phyloP scores from a whole-genome alignment of 129 eudicot genomes.

The Calendula officinalis region DNA sequence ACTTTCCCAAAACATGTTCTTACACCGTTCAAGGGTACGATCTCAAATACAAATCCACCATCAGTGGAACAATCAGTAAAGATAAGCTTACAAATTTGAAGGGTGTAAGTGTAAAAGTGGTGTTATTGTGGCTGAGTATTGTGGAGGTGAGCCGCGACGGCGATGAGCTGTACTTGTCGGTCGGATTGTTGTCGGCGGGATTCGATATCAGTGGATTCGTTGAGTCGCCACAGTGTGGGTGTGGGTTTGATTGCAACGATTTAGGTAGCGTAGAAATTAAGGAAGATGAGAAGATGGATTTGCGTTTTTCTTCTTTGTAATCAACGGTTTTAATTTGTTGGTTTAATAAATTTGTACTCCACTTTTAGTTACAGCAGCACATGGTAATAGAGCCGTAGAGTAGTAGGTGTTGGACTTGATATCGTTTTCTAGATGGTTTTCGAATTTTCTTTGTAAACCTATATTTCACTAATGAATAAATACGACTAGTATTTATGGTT shows the following conservation, averaged over 20 bases:
- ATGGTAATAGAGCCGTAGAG: background rate
- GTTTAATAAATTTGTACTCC: conserved; percentile 1
- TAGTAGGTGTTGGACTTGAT: background rate
- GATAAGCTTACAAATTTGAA: conserved; percentile 38
- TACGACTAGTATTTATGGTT: too few relatives aligned
- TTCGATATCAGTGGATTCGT: conserved; percentile 49
- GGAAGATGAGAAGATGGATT: background rate
- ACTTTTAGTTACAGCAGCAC: background rate
- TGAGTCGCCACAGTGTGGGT: conserved; percentile 78
- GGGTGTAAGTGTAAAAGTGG: conserved; percentile 58
- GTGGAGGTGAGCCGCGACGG: conserved; percentile 50
- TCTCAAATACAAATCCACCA: conserved; percentile 39
- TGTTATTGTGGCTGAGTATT: conserved; percentile 63
- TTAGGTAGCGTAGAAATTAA: conserved; percentile 4
- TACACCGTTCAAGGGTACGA: conserved; percentile 52
- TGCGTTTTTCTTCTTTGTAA: background rate
- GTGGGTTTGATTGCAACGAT: conserved; percentile 78
- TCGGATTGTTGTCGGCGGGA: conserved; percentile 59
- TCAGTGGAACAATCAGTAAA: conserved; percentile 47
- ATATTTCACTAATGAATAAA: too few relatives aligned
- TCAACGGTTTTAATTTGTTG: background rate
- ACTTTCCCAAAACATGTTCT: conserved; percentile 43
- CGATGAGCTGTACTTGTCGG: conserved; percentile 52
- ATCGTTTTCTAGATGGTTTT: background rate
- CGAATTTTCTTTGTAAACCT: background rate